Conservation (phyloP, 1,139 yeast genomes). For the Geotrichum restrictum region DNA sequence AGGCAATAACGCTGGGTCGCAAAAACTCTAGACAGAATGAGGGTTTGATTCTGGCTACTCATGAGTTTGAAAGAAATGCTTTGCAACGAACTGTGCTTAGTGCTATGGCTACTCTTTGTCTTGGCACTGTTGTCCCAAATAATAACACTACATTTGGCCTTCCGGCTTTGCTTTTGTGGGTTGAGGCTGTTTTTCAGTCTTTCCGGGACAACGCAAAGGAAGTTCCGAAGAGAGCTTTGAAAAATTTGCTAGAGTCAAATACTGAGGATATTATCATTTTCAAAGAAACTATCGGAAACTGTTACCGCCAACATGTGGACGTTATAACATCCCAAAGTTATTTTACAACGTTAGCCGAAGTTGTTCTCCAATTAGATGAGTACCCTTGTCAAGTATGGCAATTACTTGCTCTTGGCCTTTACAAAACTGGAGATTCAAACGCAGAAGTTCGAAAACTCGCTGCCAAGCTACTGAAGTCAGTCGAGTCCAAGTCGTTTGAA, state of each 20-base stretch:
- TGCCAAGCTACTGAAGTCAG: slow-evolving; percentile 51
- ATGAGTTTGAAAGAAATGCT: slow-evolving; percentile 75
- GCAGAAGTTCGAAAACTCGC: slow-evolving; percentile 60
- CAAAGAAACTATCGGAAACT: slow-evolving; percentile 60
- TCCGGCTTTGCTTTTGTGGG: slow-evolving; percentile 68
- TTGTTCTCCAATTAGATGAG: slow-evolving; percentile 46
- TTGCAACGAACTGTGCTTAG: slow-evolving; percentile 70
- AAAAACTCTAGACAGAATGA: slow-evolving; percentile 37
- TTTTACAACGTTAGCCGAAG: slow-evolving; percentile 66
- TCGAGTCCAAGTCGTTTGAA: slow-evolving; percentile 54
- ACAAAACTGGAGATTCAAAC: slow-evolving; percentile 65
- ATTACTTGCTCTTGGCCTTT: slow-evolving; percentile 59
- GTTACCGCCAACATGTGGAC: slow-evolving; percentile 50
- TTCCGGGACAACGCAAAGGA: slow-evolving; percentile 57
- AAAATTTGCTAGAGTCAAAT: slow-evolving; percentile 61
- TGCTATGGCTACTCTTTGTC: slow-evolving; percentile 78
- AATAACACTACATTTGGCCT: slow-evolving; percentile 63
- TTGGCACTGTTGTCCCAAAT: slow-evolving; percentile 40
- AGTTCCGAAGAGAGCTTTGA: slow-evolving; percentile 69
- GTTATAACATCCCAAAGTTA: slow-evolving; percentile 55
- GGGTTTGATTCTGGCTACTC: slow-evolving; percentile 58
- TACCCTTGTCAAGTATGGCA: slow-evolving; percentile 52
- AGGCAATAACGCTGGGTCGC: slow-evolving; percentile 30
- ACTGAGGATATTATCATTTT: slow-evolving; percentile 54
- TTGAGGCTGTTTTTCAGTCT: slow-evolving; percentile 62